Percentiles rank a stretch among this genome's conserved stretches.
Conservation (phyloP, 352 stramenopile genomes). For the Pythium dissimile region DNA sequence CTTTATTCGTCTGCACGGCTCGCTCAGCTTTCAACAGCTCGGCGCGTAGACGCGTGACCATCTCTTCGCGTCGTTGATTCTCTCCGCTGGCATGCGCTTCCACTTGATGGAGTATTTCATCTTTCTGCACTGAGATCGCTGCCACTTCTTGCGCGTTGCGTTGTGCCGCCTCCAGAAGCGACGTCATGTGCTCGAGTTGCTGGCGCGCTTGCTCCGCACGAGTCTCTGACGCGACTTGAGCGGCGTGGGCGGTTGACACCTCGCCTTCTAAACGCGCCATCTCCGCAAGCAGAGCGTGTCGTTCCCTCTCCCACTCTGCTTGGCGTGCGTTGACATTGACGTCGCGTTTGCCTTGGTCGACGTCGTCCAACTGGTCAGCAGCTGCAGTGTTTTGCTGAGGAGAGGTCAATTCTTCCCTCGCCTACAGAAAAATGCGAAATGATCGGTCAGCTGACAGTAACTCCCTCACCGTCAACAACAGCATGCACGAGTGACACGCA, state of each 20-base stretch:
- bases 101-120: background rate
- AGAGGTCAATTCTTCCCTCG: constrained; percentile 13
- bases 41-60: background rate
- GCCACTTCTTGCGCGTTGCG: background rate
- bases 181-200: constrained; percentile 11
- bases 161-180: background rate
- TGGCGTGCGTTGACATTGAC: background rate
- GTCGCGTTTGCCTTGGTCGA: background rate
- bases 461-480: background rate
- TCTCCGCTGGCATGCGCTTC: background rate
- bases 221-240: too few species aligned
- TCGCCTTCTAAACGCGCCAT: background rate
- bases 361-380: background rate
- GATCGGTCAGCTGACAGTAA: background rate
- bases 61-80: constrained; percentile 7
- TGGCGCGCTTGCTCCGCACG: background rate
- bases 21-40: constrained; percentile 1
- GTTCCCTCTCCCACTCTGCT: background rate
- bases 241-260: too few species aligned
- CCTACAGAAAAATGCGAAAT: constrained; percentile 4
- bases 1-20: background rate
- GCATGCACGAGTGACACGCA: constrained; percentile 1
- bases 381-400: background rate
- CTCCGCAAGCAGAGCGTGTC: background rate
- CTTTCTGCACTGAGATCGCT: background rate